phyloP scores from a whole-genome alignment of 2,329 filamentous ascomycete genomes.

The Pseudocercospora fijiensis region DNA sequence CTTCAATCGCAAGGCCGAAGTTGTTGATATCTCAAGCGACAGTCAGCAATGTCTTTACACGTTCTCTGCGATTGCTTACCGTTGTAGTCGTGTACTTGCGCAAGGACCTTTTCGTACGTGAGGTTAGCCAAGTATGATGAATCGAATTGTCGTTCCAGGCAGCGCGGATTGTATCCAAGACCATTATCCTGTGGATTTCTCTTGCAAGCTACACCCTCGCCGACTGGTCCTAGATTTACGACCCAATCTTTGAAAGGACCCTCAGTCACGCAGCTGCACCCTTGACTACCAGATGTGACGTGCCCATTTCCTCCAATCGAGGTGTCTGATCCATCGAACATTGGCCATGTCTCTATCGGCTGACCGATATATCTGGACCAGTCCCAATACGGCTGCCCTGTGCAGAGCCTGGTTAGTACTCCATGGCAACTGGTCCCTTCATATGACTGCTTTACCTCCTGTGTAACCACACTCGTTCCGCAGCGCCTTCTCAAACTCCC shows the following conservation, averaged over 20 bases:
- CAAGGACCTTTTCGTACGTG: slow-evolving; percentile 15
- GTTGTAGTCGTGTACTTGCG: background rate
- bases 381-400: slow-evolving; percentile 52
- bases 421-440: background rate
- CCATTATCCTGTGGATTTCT: slow-evolving; percentile 37
- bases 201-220: slow-evolving; percentile 25
- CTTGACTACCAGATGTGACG: slow-evolving; percentile 42
- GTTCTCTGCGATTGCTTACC: background rate
- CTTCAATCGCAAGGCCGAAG: slow-evolving; percentile 16
- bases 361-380: slow-evolving; percentile 49
- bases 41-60: background rate
- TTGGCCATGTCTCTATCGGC: slow-evolving; percentile 46
- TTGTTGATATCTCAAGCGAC: slow-evolving; percentile 4
- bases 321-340: slow-evolving; percentile 57
- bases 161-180: slow-evolving; percentile 37
- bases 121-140: background rate
- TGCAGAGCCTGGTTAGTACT: slow-evolving; percentile 20
- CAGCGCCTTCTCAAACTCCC: slow-evolving; percentile 46
- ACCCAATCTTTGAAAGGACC: slow-evolving; percentile 52
- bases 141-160: slow-evolving; percentile 31
- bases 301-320: slow-evolving; percentile 35
- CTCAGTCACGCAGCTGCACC: slow-evolving; percentile 54
- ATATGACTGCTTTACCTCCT: slow-evolving; percentile 9
- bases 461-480: slow-evolving; percentile 38
- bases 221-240: slow-evolving; percentile 52